Evolutionary conservation across 2,329 filamentous ascomycete genomes (phyloP).

Genomic region (Stagonosporopsis rhizophila): DNA sequence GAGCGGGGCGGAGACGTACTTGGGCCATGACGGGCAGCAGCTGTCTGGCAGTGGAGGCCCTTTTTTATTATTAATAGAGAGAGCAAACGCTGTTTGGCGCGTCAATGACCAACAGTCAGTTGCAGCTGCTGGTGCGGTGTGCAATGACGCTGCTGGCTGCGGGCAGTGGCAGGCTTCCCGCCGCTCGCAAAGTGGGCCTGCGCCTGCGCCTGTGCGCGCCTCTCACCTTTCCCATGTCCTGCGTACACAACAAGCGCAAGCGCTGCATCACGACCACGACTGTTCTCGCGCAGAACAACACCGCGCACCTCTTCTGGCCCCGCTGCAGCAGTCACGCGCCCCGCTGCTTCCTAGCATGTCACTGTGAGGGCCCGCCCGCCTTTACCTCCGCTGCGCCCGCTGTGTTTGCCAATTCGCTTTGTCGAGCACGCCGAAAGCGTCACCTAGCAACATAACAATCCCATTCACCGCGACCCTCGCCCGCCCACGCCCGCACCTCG

Average conservation of each 20-base stretch:
- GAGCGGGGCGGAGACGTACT: slow-evolving; percentile 17
- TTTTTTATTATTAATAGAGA: no score
- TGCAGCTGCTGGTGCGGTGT: slow-evolving; percentile 13
- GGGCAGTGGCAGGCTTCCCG: slow-evolving; percentile 15
- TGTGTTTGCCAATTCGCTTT: slow-evolving; percentile 49
- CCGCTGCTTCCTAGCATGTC: slow-evolving; percentile 23
- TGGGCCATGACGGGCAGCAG: slow-evolving; percentile 32
- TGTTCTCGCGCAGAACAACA: slow-evolving; percentile 19
- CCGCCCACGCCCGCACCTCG: slow-evolving; percentile 12
- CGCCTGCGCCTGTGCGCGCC: slow-evolving; percentile 27
- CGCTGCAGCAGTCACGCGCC: slow-evolving; percentile 20
- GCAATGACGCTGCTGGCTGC: slow-evolving; percentile 23
- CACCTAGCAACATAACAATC: slow-evolving; percentile 45
- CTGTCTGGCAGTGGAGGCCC: background rate
- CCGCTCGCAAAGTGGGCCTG: slow-evolving; percentile 4
- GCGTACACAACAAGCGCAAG: slow-evolving; percentile 35
- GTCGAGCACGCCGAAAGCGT: slow-evolving; percentile 45
- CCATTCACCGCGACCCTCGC: slow-evolving; percentile 27
- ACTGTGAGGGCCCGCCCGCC: slow-evolving; percentile 16
- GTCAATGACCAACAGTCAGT: slow-evolving; percentile 3
- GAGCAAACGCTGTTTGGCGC: background rate
- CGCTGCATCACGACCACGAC: slow-evolving; percentile 22
- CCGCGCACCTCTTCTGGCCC: slow-evolving; percentile 9
- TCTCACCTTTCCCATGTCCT: slow-evolving; percentile 15
- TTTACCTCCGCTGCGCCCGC: slow-evolving; percentile 23